Evolutionary conservation across 495 filamentous ascomycete species (phyloP).

Genomic region (Poronia punctata): DNA sequence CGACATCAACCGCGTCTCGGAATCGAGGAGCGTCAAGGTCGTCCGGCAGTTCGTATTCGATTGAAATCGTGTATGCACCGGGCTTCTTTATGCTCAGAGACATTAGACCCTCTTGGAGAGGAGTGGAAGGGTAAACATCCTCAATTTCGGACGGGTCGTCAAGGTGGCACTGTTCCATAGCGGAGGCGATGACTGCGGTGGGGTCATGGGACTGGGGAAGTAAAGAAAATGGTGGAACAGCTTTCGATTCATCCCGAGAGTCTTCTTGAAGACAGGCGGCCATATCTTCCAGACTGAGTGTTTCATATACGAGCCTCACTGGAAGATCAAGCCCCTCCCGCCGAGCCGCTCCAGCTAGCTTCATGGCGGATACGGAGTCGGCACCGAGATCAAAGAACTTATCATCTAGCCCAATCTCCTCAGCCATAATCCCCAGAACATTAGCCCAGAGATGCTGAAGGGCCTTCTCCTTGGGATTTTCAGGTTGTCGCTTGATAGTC

Average conservation of each 20-base stretch:
- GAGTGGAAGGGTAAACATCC: conserved; percentile 59
- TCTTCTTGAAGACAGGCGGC: conserved; percentile 6
- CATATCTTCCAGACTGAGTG: conserved; percentile 22
- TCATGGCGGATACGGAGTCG: conserved; percentile 56
- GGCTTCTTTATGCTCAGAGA: conserved; percentile 23
- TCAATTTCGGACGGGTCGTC: conserved; percentile 35
- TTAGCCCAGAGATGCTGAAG: background rate
- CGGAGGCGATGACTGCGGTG: conserved; percentile 9
- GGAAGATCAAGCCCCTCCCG: conserved; percentile 20
- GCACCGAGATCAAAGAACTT: conserved; percentile 37
- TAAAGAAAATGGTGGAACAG: too few relatives aligned
- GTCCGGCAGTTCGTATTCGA: conserved; percentile 34
- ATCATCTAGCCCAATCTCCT: background rate
- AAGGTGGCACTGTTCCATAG: conserved; percentile 33
- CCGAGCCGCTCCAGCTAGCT: conserved; percentile 41
- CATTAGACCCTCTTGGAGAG: conserved; percentile 60
- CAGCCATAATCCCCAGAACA: conserved; percentile 1
- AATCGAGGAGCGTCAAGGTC: conserved; percentile 31
- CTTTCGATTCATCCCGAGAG: background rate
- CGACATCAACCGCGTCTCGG: conserved; percentile 32
- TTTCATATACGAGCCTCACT: conserved; percentile 31
- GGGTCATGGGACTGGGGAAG: too few relatives aligned
- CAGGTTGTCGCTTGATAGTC: too few relatives aligned
- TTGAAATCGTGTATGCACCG: conserved; percentile 27
- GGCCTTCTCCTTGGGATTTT: too few relatives aligned